These are phyloP conservation scores for carrot (Daucus carota) DNA, from an alignment of 129 eudicot species.

Conservation along the genomic window DH1_v3.0 NC_030383.2:58319001-58319500, in stretches of 20 bases:
- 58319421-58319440: no score
- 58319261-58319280: background rate
- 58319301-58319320: background rate
- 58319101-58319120: background rate
- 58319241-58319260: background rate
- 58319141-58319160: background rate
- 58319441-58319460: no score
- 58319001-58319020: constrained; percentile 13
- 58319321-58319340: background rate
- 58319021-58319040: constrained; percentile 8
- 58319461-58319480: background rate
- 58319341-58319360: constrained; percentile 1
- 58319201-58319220: background rate
- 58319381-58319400: constrained; percentile 6
- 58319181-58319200: background rate
- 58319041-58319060: background rate
- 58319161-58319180: constrained; percentile 6
- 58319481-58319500: constrained; percentile 5
- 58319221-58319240: background rate
- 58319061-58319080: background rate
- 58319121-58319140: background rate
- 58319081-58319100: background rate
- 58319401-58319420: no score
- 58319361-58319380: background rate
- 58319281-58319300: background rate